Conservation (phyloP, 306 rosid species). For the Medicago arabica region DNA sequence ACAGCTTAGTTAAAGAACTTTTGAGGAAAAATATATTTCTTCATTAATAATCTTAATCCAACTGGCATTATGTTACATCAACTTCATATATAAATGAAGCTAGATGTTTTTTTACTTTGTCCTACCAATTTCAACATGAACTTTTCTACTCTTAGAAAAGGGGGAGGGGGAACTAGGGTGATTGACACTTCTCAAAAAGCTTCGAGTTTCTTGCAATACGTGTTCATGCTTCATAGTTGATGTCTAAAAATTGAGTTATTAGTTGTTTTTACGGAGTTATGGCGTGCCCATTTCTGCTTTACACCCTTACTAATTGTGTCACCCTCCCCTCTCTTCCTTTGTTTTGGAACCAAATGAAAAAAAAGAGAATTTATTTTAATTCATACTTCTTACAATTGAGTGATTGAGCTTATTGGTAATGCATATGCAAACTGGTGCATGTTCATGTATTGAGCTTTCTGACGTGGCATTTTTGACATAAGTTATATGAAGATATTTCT, state of each 20-base stretch:
- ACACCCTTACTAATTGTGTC: neutral
- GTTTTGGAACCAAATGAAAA: slow-evolving; percentile 21
- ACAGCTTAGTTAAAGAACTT: neutral
- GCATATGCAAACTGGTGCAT: too few species aligned
- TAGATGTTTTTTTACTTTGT: neutral
- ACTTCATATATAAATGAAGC: neutral
- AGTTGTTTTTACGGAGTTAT: slow-evolving; percentile 19
- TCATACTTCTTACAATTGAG: slow-evolving; percentile 13
- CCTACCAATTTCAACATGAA: neutral
- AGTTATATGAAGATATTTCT: neutral
- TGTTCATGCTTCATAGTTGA: neutral
- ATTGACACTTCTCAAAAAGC: neutral
- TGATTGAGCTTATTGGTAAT: neutral
- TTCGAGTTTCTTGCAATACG: neutral
- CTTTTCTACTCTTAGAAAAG: neutral
- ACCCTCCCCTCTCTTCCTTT: neutral
- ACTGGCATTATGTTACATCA: neutral
- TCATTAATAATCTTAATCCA: neutral
- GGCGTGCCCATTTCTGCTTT: neutral
- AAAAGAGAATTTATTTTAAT: neutral
- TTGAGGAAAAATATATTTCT: neutral
- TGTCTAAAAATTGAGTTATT: neutral
- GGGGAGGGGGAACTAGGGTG: neutral
- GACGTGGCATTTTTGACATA: slow-evolving; percentile 1
- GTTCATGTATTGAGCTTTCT: neutral